Evolutionary conservation across 139 green algal species (phyloP), one percentile per base, ranked within the genome.

Genomic region (Chlamydomonas applanata): DNA sequence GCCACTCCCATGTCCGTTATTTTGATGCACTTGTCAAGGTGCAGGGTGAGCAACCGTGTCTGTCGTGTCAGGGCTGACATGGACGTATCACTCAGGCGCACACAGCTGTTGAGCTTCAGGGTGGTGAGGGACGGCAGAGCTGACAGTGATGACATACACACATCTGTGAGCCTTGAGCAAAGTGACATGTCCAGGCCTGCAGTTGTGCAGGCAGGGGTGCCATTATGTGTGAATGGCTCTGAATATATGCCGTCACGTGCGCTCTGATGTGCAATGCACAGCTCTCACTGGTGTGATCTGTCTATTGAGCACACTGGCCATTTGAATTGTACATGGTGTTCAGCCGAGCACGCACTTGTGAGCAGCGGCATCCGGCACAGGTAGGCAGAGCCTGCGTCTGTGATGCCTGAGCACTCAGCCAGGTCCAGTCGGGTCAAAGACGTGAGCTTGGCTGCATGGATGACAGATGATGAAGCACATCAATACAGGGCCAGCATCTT

Each of bases 1-100:
- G 30, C 1, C 33, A 88, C 32, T 2, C 71, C 80, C 16, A 53
- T 54, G 35, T 90, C 85, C 9, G 74, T 84, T 22, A 90, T 20
- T 30, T 74, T 64, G 32, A 87, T 52, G 68, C 85, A 90, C 30
- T 74, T 72, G 72, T 90, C 85, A 4, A 90, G 68, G 69, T 90
- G 85, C 66, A 87, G 79, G 3, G 74, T 84, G 24, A 88, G 69
- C 44, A 90, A 63, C 24, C 45, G 34, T 0, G 60, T 32, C 14
- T 46, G 11, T 35, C 14, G 20, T 4, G 62, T 17, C 62, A 52
- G 17, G 17, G 62, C 33, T 16, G 62, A 13, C 62, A 52, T 33
- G 57, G 17, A 7, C 24, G 73, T 62, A 67, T 88, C 80, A 5
- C 76, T 75, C 20, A 88, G 17, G 19, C 76, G 52, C 27, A 81